Percentiles rank a stretch among this genome's conserved stretches.
phyloP scores from a whole-genome alignment of 2,329 filamentous ascomycete species.

The Zasmidium citrigriseum region DNA sequence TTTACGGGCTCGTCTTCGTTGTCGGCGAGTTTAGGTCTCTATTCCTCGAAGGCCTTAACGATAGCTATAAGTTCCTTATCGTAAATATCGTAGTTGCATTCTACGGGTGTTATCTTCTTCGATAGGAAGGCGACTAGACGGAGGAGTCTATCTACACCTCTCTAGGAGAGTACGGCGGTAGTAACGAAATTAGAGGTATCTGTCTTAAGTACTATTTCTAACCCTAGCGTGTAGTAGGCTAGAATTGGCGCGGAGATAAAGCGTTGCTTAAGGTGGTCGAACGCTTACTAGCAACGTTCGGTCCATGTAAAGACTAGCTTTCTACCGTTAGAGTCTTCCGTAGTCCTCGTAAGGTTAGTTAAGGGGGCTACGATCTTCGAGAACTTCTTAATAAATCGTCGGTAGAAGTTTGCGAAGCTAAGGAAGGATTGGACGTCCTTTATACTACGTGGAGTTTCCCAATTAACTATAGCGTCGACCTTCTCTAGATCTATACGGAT shows the following conservation, averaged over 20 bases:
- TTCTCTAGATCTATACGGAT: conserved; percentile 22
- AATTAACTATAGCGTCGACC: conserved; percentile 3
- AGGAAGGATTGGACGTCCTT: conserved; percentile 8
- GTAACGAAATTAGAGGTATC: not conserved
- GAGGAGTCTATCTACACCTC: not conserved
- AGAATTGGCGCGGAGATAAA: not conserved
- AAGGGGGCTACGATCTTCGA: not conserved
- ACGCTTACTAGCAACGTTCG: not conserved
- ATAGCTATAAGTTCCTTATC: conserved; percentile 35
- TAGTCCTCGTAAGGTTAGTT: not conserved
- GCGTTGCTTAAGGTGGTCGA: conserved; percentile 1
- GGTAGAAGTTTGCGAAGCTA: conserved; percentile 8
- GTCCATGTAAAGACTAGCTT: not conserved
- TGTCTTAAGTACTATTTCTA: not conserved
- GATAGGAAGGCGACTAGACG: conserved; percentile 8
- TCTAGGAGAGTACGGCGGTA: not conserved
- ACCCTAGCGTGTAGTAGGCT: not conserved
- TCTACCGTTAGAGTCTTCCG: not conserved
- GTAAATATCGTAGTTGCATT: conserved; percentile 19
- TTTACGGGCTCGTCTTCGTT: conserved; percentile 10
- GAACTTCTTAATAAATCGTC: not conserved
- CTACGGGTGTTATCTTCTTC: conserved; percentile 9
- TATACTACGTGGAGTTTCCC: not conserved
- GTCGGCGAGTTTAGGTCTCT: conserved; percentile 24
- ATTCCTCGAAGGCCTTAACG: conserved; percentile 31